A percentile compares a stretch with the other conserved stretches of the same genome.
phyloP scores from a whole-genome alignment of 2,329 filamentous ascomycete species.

The Coniella vitis region DNA sequence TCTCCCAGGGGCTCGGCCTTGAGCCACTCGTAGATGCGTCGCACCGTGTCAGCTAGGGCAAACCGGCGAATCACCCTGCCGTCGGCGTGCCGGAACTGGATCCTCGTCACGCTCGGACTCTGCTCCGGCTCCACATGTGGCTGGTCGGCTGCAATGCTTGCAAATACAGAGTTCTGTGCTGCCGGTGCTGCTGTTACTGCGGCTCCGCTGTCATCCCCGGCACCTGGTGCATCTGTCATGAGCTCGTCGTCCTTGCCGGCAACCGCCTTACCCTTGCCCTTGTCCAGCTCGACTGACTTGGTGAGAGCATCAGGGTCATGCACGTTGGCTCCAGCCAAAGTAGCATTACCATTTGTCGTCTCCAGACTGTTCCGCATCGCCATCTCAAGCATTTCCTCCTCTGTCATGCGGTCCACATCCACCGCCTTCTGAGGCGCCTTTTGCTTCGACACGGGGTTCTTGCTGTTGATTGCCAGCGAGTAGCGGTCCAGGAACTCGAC shows the following conservation, averaged over 20 bases:
- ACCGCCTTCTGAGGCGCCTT: slow-evolving; percentile 58
- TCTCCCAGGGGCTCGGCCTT: slow-evolving; percentile 81
- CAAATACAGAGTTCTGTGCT: slow-evolving; percentile 47
- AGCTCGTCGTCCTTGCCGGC: slow-evolving; percentile 25
- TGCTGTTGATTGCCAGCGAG: slow-evolving; percentile 78
- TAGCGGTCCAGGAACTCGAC: slow-evolving; percentile 97
- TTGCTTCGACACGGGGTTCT: slow-evolving; percentile 86
- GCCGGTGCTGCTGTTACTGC: slow-evolving; percentile 17
- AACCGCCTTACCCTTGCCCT: slow-evolving; percentile 47
- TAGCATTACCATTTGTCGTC: slow-evolving; percentile 33
- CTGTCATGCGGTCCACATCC: slow-evolving; percentile 83
- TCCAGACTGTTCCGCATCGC: slow-evolving; percentile 83
- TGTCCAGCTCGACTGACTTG: slow-evolving; percentile 46
- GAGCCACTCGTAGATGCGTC: slow-evolving; percentile 90
- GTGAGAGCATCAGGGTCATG: slow-evolving; percentile 86
- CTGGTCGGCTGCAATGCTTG: slow-evolving; percentile 61
- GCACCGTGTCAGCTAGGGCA: slow-evolving; percentile 65
- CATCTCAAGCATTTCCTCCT: slow-evolving; percentile 95
- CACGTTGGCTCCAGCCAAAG: slow-evolving; percentile 32
- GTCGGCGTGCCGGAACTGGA: slow-evolving; percentile 83
- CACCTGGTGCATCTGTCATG: slow-evolving; percentile 24
- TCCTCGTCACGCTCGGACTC: slow-evolving; percentile 65
- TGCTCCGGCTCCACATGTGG: slow-evolving; percentile 73
- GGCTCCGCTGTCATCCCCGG: no score
- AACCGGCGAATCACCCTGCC: slow-evolving; percentile 88